Base-by-base conservation (phyloP, 129 eudicot species). In the carrot (Daucus carota) region DNA sequence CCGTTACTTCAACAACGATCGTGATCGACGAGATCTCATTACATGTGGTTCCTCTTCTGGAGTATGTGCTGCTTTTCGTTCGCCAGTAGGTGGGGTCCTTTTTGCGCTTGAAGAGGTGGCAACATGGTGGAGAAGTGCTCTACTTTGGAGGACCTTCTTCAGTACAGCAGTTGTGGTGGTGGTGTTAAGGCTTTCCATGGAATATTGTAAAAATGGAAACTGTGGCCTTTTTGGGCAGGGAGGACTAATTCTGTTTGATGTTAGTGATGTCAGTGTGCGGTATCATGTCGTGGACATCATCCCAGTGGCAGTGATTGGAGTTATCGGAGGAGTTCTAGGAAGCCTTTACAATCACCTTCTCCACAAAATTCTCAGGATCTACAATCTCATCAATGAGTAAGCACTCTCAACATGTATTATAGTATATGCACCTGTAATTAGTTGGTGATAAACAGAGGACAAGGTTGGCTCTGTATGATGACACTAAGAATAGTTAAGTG, bases 71-170 rank as follows among this genome's bases (percentile, higher is more conserved):
- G 97, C 98, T 66, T 94, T 91, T 75, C 82, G 92, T 6, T 73
- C 98, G 11, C 98, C 98, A 20, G 97, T 94, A 6, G 98, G 98
- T 16, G 98, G 98, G 42, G 96, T 94, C 72, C 88, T 94, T 74
- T 94, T 94, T 83, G 82, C 97, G 68, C 85, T 94, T 3, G 98
- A 94, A 80, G 98, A 91, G 84, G 96, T 94, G 73, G 92, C 97
- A 60, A 89, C 98, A 41, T 94, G 98, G 97, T 94, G 97, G 97
- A 87, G 98, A 81, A 91, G 96, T 76, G 93, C 98, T 24, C 98
- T 94, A 43, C 84, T 91, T 10, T 94, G 98, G 98, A 87, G 98
- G 76, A 91, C 92, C 40, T 91, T 94, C 76, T 94, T 94, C 85
- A 91, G 96, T 75, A 89, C 98, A 29, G 97, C 97, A 38, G 87